These are phyloP conservation scores for Aspergillus mulundensis DNA, from an alignment of 495 filamentous ascomycete species.

Conservation along the genomic window DNA sequence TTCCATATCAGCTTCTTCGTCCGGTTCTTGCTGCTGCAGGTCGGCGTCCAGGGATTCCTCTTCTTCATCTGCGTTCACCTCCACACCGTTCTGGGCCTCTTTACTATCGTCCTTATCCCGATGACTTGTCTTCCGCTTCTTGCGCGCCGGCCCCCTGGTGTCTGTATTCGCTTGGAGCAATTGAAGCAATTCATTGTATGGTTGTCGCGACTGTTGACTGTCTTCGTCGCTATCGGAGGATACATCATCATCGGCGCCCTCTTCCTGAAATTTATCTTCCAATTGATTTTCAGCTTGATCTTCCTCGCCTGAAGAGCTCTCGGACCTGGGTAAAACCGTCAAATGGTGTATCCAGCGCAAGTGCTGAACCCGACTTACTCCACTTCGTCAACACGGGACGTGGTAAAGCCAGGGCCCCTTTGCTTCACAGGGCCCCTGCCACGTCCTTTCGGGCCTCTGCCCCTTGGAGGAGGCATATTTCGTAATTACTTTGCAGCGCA, in stretches of 20 bases:
- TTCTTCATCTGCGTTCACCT: slow-evolving; percentile 12
- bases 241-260: slow-evolving; percentile 28
- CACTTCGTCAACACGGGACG: slow-evolving; percentile 39
- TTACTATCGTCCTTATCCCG: slow-evolving; percentile 14
- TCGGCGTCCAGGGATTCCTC: slow-evolving; percentile 26
- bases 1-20: slow-evolving; percentile 35
- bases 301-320: slow-evolving; percentile 32
- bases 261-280: slow-evolving; percentile 24
- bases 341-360: slow-evolving; percentile 5
- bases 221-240: slow-evolving; percentile 48
- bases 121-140: slow-evolving; percentile 63
- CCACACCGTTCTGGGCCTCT: slow-evolving; percentile 8
- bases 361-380: slow-evolving; percentile 26
- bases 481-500: not conserved
- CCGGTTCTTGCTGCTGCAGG: slow-evolving; percentile 36
- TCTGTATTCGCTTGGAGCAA: slow-evolving; percentile 49
- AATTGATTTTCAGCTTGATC: slow-evolving; percentile 11
- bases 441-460: slow-evolving; percentile 28
- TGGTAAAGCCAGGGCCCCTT: slow-evolving; percentile 26
- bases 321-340: slow-evolving; percentile 26
- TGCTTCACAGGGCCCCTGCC: slow-evolving; percentile 24
- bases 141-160: slow-evolving; percentile 53
- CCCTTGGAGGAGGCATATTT: slow-evolving; percentile 21
- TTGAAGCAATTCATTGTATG: slow-evolving; percentile 66
- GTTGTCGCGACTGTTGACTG: slow-evolving; percentile 35